Conservation (phyloP, 345 rosid species). For the Citrus maxima region DNA sequence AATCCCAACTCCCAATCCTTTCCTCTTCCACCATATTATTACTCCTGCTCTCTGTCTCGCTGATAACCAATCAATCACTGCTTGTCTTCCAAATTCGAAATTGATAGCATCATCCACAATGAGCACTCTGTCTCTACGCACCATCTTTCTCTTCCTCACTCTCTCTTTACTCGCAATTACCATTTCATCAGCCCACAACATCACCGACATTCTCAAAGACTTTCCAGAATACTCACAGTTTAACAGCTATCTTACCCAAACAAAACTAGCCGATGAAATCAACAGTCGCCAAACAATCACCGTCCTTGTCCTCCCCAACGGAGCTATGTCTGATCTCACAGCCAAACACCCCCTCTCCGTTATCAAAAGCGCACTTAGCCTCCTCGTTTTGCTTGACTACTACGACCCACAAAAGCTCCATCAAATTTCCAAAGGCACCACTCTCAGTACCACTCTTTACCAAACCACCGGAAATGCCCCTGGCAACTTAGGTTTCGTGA, state of each 20-base stretch:
- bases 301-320: conserved; percentile 70
- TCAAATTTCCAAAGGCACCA: conserved; percentile 65
- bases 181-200: conserved; percentile 50
- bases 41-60: too few species aligned
- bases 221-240: conserved; percentile 68
- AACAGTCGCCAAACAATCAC: conserved; percentile 83
- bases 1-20: neutral
- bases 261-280: conserved; percentile 86
- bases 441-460: conserved; percentile 80
- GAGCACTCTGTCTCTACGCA: conserved; percentile 23
- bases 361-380: conserved; percentile 63
- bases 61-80: neutral
- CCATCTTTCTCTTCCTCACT: conserved; percentile 25
- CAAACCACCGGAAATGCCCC: conserved; percentile 94
- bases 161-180: conserved; percentile 29
- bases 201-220: conserved; percentile 66
- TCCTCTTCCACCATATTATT: neutral
- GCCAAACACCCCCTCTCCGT: conserved; percentile 68
- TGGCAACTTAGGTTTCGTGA: conserved; percentile 76
- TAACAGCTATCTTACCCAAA: conserved; percentile 66
- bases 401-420: conserved; percentile 81
- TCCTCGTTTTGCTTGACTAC: conserved; percentile 82
- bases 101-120: conserved; percentile 19
- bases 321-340: conserved; percentile 68
- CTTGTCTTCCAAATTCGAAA: neutral